Evolutionary conservation across 2,329 filamentous ascomycete species (phyloP).

Genomic region (Magnaporthales sp.): DNA sequence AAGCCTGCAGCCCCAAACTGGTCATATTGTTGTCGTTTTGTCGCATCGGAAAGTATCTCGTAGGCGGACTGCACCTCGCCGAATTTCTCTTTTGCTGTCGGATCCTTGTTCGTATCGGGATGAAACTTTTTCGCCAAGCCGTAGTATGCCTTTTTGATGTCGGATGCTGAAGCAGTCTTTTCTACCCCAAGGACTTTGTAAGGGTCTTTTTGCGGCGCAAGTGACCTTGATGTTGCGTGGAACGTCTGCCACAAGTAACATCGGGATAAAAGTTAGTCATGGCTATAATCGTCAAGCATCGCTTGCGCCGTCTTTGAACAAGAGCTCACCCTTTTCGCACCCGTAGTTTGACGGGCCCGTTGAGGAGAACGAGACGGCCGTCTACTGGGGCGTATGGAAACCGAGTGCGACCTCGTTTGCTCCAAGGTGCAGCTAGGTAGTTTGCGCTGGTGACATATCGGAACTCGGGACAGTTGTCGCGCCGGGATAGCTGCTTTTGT

Average conservation of each 20-base stretch:
- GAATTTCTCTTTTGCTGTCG: slow-evolving; percentile 89
- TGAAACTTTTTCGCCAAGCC: slow-evolving; percentile 95
- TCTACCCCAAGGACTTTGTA: slow-evolving; percentile 80
- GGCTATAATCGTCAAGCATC: not conserved
- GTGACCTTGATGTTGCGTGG: slow-evolving; percentile 46
- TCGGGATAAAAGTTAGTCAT: not conserved
- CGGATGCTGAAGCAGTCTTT: slow-evolving; percentile 69
- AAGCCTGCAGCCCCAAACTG: slow-evolving; percentile 84
- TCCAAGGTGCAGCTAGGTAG: slow-evolving; percentile 8
- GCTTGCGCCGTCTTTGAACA: not conserved
- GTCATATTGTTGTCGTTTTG: slow-evolving; percentile 90
- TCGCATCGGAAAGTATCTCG: slow-evolving; percentile 82
- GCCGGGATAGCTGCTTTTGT: slow-evolving; percentile 23
- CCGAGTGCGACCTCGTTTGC: not conserved
- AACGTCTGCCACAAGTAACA: slow-evolving; percentile 38
- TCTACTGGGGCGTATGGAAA: not conserved
- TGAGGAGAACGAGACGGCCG: not conserved
- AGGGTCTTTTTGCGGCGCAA: slow-evolving; percentile 60
- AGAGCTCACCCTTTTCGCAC: not conserved
- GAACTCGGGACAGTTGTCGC: slow-evolving; percentile 20
- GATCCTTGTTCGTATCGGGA: slow-evolving; percentile 95
- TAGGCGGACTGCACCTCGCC: slow-evolving; percentile 89
- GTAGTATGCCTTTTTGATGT: slow-evolving; percentile 99
- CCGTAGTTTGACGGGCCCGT: not conserved
- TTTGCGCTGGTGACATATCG: slow-evolving; percentile 20